Evolutionary conservation across 2,329 filamentous ascomycete species (phyloP).

Genomic region (Fusarium mexicanum): DNA sequence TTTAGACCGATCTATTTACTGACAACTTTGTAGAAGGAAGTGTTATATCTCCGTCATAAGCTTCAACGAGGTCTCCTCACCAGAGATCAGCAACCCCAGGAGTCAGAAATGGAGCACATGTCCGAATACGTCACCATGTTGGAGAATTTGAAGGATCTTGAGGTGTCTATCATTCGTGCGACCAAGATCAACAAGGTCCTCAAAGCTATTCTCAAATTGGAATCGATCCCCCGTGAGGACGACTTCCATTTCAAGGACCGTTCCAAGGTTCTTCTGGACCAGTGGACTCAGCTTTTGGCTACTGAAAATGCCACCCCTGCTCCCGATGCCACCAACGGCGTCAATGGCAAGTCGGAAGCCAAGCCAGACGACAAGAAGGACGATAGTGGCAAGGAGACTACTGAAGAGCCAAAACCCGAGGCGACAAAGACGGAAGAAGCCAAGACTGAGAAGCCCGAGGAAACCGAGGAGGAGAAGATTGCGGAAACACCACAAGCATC

Average conservation of each 20-base stretch:
- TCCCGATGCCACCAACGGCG: slow-evolving; percentile 55
- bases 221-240: slow-evolving; percentile 85
- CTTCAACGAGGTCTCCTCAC: slow-evolving; percentile 94
- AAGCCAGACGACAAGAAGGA: slow-evolving; percentile 54
- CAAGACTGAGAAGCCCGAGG: slow-evolving; percentile 40
- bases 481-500: slow-evolving; percentile 25
- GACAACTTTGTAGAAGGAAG: slow-evolving; percentile 67
- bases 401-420: slow-evolving; percentile 52
- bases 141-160: slow-evolving; percentile 81
- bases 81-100: slow-evolving; percentile 84
- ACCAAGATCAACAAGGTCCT: slow-evolving; percentile 99
- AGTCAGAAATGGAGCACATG: slow-evolving; percentile 83
- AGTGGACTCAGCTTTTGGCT: slow-evolving; percentile 88
- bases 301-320: slow-evolving; percentile 59
- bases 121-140: slow-evolving; percentile 82
- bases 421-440: slow-evolving; percentile 44
- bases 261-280: slow-evolving; percentile 80
- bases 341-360: slow-evolving; percentile 56
- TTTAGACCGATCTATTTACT: slow-evolving; percentile 38
- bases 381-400: slow-evolving; percentile 52
- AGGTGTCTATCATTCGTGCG: slow-evolving; percentile 84
- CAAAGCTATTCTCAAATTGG: slow-evolving; percentile 90
- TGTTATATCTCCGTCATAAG: slow-evolving; percentile 93
- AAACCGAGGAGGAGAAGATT: slow-evolving; percentile 35
- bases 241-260: slow-evolving; percentile 90